phyloP scores from a whole-genome alignment of 1,284 basidiomycete genomes.

The Fomitopsis palustris region DNA sequence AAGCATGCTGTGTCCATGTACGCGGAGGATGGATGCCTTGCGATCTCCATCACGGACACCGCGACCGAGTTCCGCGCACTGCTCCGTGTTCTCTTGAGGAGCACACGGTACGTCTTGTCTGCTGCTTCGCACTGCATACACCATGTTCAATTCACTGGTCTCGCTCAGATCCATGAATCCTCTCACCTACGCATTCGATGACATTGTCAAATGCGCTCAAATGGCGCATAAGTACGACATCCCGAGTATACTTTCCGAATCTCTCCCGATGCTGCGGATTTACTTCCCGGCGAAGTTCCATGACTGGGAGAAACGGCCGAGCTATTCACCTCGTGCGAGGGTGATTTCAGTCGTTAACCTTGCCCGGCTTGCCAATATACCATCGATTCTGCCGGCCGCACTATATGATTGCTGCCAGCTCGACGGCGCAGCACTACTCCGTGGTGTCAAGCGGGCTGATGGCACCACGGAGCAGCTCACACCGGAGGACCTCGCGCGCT shows the following conservation, averaged over 20 bases:
- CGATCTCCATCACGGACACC: neutral
- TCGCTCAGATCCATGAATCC: neutral
- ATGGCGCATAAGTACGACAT: conserved; percentile 4
- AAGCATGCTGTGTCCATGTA: neutral
- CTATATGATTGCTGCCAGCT: conserved; percentile 6
- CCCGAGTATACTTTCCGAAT: neutral
- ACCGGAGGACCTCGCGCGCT: too few relatives aligned
- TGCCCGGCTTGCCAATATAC: conserved; percentile 2
- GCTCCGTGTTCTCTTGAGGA: neutral
- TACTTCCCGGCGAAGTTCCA: neutral
- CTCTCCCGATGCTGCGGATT: neutral
- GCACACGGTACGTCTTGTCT: neutral
- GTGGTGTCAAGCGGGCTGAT: too few relatives aligned
- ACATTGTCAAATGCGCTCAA: neutral
- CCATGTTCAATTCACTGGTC: too few relatives aligned
- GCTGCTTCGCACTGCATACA: neutral
- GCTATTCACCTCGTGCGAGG: too few relatives aligned
- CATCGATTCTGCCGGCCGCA: neutral
- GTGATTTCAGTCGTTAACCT: neutral
- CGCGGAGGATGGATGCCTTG: neutral
- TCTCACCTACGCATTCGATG: neutral
- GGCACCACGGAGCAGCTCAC: too few relatives aligned
- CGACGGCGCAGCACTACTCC: too few relatives aligned
- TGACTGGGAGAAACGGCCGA: neutral
- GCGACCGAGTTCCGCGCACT: neutral